Evolutionary conservation across 2,329 filamentous ascomycete species (phyloP), one percentile per base, ranked within the genome.

Genomic region (Stachybotrys echinatus): DNA sequence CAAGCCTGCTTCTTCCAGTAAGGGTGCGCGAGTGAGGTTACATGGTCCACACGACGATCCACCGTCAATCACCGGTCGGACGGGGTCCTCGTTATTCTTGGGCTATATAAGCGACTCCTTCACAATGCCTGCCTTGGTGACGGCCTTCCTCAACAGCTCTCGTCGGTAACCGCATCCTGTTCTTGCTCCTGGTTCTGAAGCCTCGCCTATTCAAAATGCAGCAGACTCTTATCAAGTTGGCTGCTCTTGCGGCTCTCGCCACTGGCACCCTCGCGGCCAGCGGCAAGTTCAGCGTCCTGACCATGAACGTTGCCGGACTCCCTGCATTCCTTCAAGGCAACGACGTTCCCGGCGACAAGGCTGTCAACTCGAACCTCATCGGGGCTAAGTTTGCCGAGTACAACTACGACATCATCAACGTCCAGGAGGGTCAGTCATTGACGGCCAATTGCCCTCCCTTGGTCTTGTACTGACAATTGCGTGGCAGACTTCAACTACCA

Each of bases 401-500:
- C 51, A 73, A 67, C 50, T 84, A 80, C 65, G 80, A 84, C 55
- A 66, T 87, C 23, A 81, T 87, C 60, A 74, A 88, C 55, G 69
- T 84, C 14, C 84, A 88, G 62, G 84, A 87, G 71, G 38, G 38
- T 40, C 12, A 14, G n/a, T 20, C 27, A 34, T 10, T n/a, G n/a
- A n/a, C n/a, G n/a, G n/a, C n/a, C n/a, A n/a, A n/a, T n/a, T n/a
- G n/a, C n/a, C n/a, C 17, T 37, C 31, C 31, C 31, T 8, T 17
- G 8, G 31, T 17, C 31, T 37, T 8, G 31, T 17, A 10, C 31
- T 8, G 31, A 8, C 31, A 37, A 37, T 37, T 37, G 31, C 31
- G 31, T 17, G 10, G 17, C n/a, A 40, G 81, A 87, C 62, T 87
- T 87, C 72, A 85, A 85, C 66, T 87, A 81, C 64, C 83, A 88